A percentile compares a stretch with the other conserved stretches of the same genome.
These are phyloP conservation scores for Manihot esculenta DNA, from an alignment of 441 rosid species.

Conservation along the genomic window DNA sequence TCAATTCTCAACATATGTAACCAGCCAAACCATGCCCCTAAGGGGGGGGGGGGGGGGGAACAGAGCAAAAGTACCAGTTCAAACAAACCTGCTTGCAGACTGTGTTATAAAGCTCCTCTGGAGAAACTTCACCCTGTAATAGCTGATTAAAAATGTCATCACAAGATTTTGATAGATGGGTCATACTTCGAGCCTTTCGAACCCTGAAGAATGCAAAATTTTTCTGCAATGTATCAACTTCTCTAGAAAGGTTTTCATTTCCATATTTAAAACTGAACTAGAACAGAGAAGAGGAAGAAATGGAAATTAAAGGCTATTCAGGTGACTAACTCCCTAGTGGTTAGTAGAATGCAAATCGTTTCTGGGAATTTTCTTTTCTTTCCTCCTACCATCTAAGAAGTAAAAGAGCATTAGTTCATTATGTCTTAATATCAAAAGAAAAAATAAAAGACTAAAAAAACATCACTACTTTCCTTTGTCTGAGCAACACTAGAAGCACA, in stretches of 20 bases:
- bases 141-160: slow-evolving; percentile 80
- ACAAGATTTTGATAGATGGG: slow-evolving; percentile 73
- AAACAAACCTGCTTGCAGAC: slow-evolving; percentile 81
- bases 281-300: not conserved
- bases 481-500: not conserved
- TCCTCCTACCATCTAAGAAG: slow-evolving; percentile 1
- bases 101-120: slow-evolving; percentile 72
- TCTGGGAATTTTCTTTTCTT: not conserved
- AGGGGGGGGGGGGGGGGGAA: not conserved
- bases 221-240: not conserved
- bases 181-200: slow-evolving; percentile 54
- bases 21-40: slow-evolving; percentile 3
- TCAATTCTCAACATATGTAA: not conserved
- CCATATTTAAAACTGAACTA: not conserved
- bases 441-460: not conserved
- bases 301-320: not conserved
- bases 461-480: not conserved
- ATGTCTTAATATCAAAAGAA: not conserved
- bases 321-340: not conserved
- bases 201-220: slow-evolving; percentile 52
- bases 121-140: slow-evolving; percentile 72
- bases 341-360: not conserved
- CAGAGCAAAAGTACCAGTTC: not conserved
- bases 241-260: not conserved
- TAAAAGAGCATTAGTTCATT: not conserved